These are phyloP conservation scores for Rhizophagus sp. DNA, from an alignment of 192 early-diverging fungal genomes.

Conservation along the genomic window DNA sequence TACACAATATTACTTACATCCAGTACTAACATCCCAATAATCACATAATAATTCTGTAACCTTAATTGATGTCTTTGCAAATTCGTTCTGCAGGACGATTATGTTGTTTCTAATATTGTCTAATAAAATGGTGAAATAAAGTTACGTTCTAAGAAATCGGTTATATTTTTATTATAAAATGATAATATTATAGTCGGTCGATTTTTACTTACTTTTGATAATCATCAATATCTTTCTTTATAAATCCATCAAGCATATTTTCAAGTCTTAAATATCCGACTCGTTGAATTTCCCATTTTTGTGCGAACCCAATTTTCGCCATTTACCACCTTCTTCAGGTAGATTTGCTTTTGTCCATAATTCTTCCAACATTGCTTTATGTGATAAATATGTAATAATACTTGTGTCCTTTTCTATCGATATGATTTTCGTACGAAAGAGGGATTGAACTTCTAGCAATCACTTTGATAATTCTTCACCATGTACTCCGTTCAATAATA, in stretches of 20 bases:
- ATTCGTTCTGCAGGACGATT: slow-evolving; percentile 45
- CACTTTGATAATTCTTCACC: slow-evolving; percentile 63
- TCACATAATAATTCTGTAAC: slow-evolving; percentile 67
- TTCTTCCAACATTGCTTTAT: slow-evolving; percentile 53
- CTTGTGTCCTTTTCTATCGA: slow-evolving; percentile 47
- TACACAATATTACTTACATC: slow-evolving; percentile 46
- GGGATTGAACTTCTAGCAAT: slow-evolving; percentile 68
- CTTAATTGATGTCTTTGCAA: slow-evolving; percentile 63
- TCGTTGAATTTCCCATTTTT: slow-evolving; percentile 59
- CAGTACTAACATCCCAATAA: slow-evolving; percentile 67
- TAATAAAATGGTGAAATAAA: slow-evolving; percentile 23
- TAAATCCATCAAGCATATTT: slow-evolving; percentile 62
- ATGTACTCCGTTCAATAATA: slow-evolving; percentile 53
- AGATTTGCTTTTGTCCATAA: slow-evolving; percentile 55
- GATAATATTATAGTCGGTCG: background rate
- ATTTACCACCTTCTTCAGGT: slow-evolving; percentile 50
- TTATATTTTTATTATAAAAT: background rate
- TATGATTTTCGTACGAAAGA: slow-evolving; percentile 56
- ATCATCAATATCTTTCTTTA: slow-evolving; percentile 38
- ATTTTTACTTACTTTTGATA: slow-evolving; percentile 43
- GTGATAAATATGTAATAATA: slow-evolving; percentile 51
- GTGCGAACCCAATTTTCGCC: slow-evolving; percentile 68
- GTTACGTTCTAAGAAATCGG: slow-evolving; percentile 9
- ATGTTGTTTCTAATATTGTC: slow-evolving; percentile 48
- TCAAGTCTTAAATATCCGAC: slow-evolving; percentile 67